phyloP scores from a whole-genome alignment of 2,329 filamentous ascomycete genomes.

The Scopulariopsis brevicaulis region DNA sequence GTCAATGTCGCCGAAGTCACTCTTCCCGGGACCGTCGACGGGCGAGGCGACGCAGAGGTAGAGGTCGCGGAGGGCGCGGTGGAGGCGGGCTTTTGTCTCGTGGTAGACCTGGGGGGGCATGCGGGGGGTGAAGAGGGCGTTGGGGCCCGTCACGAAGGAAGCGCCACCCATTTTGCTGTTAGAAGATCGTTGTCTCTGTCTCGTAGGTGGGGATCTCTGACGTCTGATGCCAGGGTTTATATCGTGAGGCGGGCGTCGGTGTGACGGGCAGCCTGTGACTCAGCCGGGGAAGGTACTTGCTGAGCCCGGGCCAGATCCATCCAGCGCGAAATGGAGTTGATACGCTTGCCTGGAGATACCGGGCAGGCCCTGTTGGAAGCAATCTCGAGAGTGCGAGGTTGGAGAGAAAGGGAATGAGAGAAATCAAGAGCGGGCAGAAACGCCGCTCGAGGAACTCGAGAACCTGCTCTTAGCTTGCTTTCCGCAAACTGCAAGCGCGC shows the following conservation, averaged over 20 bases:
- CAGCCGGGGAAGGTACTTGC: neutral
- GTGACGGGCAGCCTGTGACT: neutral
- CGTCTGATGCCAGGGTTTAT: neutral
- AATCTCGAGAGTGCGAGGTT: too few species aligned
- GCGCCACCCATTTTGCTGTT: conserved; percentile 49
- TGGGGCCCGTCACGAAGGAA: conserved; percentile 36
- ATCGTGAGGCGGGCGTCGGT: neutral
- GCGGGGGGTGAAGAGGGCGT: conserved; percentile 49
- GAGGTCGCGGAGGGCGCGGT: conserved; percentile 32
- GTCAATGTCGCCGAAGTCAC: conserved; percentile 62
- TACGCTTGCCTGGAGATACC: too few species aligned
- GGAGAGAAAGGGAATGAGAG: too few species aligned
- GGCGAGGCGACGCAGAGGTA: conserved; percentile 47
- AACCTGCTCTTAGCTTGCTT: too few species aligned
- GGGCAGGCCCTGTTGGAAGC: too few species aligned
- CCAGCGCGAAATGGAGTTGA: neutral
- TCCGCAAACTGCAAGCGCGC: too few species aligned
- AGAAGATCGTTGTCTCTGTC: neutral
- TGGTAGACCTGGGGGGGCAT: conserved; percentile 50
- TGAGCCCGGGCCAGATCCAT: neutral
- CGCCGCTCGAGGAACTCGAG: too few species aligned
- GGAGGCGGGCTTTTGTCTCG: conserved; percentile 31
- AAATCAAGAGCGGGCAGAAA: too few species aligned
- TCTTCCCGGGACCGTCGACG: conserved; percentile 59
- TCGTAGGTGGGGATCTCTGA: neutral